These are phyloP conservation scores for Pythium scleroteichum DNA, from an alignment of 352 stramenopile genomes.

Conservation along the genomic window DNA sequence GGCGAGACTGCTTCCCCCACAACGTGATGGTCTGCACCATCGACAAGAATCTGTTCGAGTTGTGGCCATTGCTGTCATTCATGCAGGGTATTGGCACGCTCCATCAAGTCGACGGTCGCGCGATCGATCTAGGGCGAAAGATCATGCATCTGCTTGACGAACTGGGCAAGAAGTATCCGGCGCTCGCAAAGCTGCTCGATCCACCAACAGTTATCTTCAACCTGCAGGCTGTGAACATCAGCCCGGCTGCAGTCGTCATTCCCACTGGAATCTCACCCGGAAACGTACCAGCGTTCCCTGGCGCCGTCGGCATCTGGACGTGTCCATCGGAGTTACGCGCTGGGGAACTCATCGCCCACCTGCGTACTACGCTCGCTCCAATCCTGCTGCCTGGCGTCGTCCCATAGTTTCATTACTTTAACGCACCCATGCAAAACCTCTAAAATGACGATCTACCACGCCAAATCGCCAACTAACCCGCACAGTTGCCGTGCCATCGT, in stretches of 20 bases:
- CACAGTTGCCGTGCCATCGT: constrained; percentile 13
- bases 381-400: constrained; percentile 28
- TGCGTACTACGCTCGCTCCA: constrained; percentile 30
- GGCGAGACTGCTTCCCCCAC: constrained; percentile 31
- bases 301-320: constrained; percentile 34
- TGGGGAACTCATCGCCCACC: constrained; percentile 33
- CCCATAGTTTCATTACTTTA: constrained; percentile 35
- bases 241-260: constrained; percentile 32
- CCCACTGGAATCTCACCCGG: constrained; percentile 29
- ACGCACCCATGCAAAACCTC: constrained; percentile 33
- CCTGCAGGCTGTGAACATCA: constrained; percentile 31
- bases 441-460: constrained; percentile 18
- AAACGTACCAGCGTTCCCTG: constrained; percentile 33
- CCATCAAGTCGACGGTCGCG: constrained; percentile 33
- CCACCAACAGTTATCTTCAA: constrained; percentile 37
- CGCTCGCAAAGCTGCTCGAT: constrained; percentile 34
- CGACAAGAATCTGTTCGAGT: constrained; percentile 33
- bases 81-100: constrained; percentile 37
- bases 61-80: constrained; percentile 34
- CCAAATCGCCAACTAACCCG: constrained; percentile 14
- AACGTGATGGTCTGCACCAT: constrained; percentile 36
- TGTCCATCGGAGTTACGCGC: constrained; percentile 34
- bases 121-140: constrained; percentile 32
- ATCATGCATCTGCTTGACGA: constrained; percentile 33
- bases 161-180: constrained; percentile 30